Percentiles rank a stretch among this genome's conserved stretches.
Evolutionary conservation across 2,329 filamentous ascomycete species (phyloP).

Genomic region (Fusarium musae): DNA sequence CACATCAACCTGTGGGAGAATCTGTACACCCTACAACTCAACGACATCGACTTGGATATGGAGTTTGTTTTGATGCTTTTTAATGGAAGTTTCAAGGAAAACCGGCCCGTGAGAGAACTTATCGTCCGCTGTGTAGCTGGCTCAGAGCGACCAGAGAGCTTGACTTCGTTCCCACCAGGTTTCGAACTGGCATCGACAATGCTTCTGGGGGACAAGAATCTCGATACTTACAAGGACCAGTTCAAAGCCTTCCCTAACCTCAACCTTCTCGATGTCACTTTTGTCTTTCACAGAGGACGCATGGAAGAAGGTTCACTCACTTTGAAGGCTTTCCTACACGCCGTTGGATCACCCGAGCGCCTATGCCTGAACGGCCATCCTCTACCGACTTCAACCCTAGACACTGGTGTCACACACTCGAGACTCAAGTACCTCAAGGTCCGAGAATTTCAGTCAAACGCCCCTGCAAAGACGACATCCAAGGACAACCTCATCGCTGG

Average conservation of each 20-base stretch:
- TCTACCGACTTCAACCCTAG: neutral
- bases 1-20: conserved; percentile 27
- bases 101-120: conserved; percentile 18
- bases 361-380: conserved; percentile 11
- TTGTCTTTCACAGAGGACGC: conserved; percentile 1
- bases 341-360: conserved; percentile 19
- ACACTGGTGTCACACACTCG: conserved; percentile 5
- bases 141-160: neutral
- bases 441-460: neutral
- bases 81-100: conserved; percentile 11
- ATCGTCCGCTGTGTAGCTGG: conserved; percentile 7
- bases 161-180: neutral
- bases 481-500: neutral
- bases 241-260: conserved; percentile 29
- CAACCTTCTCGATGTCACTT: neutral
- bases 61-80: conserved; percentile 21
- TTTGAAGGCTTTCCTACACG: conserved; percentile 18
- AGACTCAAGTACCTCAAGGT: conserved; percentile 19
- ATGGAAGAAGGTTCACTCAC: conserved; percentile 8
- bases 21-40: conserved; percentile 6
- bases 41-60: conserved; percentile 20
- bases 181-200: neutral
- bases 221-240: conserved; percentile 14
- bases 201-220: neutral
- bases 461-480: neutral